Evolutionary conservation across 768 basidiomycete genomes (phyloP), one percentile per base, ranked within the genome.

Genomic region (Collybia sordida): DNA sequence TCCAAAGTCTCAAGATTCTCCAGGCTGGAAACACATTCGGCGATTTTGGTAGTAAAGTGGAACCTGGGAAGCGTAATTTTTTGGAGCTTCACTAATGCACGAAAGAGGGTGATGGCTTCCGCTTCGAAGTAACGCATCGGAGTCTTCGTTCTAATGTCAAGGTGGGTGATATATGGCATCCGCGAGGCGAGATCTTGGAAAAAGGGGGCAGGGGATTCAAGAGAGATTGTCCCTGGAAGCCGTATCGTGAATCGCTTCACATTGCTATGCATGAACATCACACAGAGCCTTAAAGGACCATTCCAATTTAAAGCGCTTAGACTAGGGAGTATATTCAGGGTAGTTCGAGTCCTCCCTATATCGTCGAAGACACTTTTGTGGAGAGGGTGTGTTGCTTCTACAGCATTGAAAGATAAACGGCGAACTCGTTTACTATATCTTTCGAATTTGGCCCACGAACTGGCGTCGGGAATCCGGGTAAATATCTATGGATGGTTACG

Each of bases 261-360:
- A 41, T 71, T 72, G 27, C 66, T 63, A 58, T 83, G 80, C 74
- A 86, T 82, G 64, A 86, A 86, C 46, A 85, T 58, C 21, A 80
- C 72, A 35, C 63, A 68, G 9, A 68, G 57, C 15, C 54, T 37
- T 3, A 69, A 57, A 0, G 61, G 49, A 2, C 61, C 69, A 24
- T 62, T 59, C 82, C 83, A 86, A 15, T 72, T 64, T 4, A 88
- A 66, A 2, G 71, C 69, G 35, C 75, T 73, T 50, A 83, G 64
- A 54, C 77, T 77, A 6, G 85, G 85, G 2, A 86, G 61, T 44
- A 86, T 74, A 44, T 77, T 69, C 24, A 83, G 58, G 9, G 67
- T 71, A 0, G 77, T 75, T 3, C 85, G 73, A 7, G 83, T 79
- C 38, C 80, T 72, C 0, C 81, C 80, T 6, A 85, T 70, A 46